Base-by-base conservation (phyloP, 352 stramenopile genomes). In the Phytopythium ostracodes region DNA sequence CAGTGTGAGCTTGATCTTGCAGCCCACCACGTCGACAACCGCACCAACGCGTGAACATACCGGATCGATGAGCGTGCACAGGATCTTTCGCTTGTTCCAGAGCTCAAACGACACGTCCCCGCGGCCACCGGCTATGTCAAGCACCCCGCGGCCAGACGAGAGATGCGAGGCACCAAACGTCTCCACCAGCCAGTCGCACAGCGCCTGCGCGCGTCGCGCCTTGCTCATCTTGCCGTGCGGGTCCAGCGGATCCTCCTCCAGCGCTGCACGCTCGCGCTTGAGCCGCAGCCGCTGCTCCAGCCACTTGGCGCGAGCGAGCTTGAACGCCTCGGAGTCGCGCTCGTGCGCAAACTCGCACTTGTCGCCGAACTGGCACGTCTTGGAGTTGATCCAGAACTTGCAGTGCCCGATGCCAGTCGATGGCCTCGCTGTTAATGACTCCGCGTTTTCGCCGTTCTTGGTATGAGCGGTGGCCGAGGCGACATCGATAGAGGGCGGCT, bases 361-460 rank as follows among this genome's bases (percentile, higher is more conserved):
- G 60, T 87, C 73, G 18, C 85, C 79, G 27, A 80, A 68, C 51
- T 92, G 82, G 60, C 85, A 92, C 27, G 71, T 75, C 27, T 76
- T 79, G 35, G 84, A 89, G 67, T 92, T 94, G 69, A 94, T 90
- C 81, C 84, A 92, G 67, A 89, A 91, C 60, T 94, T 92, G 73
- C 85, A 92, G 42, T 88, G 77, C 35, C 64, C 54, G 8, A 31
- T 38, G 3, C 25, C 25, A 35, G 56, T 35, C 10, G 25, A 7
- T 15, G 54, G 43, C 60, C 51, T 38, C 59, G 46, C 18, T n/a
- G 31, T 18, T 47, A 11, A 38, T 10, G 33, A 10, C 10, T 12
- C 12, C 17, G 18, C 12, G 9, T 24, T 12, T 11, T 29, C 35
- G 8, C 47, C 33, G 46, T n/a, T 20, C 12, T 25, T 54, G n/a